Base-by-base conservation (phyloP, 768 basidiomycete genomes). In the Tricholomella constricta region DNA sequence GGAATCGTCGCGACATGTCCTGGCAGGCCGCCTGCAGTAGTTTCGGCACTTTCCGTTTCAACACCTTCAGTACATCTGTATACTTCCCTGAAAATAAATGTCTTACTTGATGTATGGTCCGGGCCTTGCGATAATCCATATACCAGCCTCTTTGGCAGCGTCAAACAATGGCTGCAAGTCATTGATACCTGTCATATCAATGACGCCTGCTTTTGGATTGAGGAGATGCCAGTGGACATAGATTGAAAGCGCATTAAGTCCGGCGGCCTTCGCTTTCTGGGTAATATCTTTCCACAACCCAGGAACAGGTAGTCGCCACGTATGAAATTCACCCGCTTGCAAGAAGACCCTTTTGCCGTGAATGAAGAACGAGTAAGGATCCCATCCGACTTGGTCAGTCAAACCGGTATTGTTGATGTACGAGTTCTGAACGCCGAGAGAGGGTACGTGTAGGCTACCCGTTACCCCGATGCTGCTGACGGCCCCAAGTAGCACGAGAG, bases 1-100 rank as follows among this genome's bases (percentile, higher is more conserved):
- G 58, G 55, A 22, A 59, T 56, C 23, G 58, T 59, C 32, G 45
- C 35, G 12, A 59, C 58, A 40, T 59, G 58, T 25, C 58, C 58
- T 20, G 58, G 58, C 9, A 59, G 27, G 17, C 58, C 58, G 42
- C 58, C 58, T 31, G 35, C 44, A 34, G 47, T 52, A 3, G 58
- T 59, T 35, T 59, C 55, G 4, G 58, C 51, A 51, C 58, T 59
- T n/a, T n/a, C n/a, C n/a, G n/a, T n/a, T n/a, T n/a, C n/a, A n/a
- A n/a, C n/a, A n/a, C n/a, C n/a, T n/a, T n/a, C n/a, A n/a, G n/a
- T n/a, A n/a, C n/a, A n/a, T n/a, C n/a, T n/a, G n/a, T n/a, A n/a
- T n/a, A n/a, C n/a, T n/a, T n/a, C n/a, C n/a, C n/a, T n/a, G n/a
- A n/a, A 17, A 2, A 41, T 17, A 34, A 29, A 20, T 10, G 25